Evolutionary conservation across 2,329 filamentous ascomycete genomes (phyloP).

Genomic region (Ceratocystis cacaofunesta): DNA sequence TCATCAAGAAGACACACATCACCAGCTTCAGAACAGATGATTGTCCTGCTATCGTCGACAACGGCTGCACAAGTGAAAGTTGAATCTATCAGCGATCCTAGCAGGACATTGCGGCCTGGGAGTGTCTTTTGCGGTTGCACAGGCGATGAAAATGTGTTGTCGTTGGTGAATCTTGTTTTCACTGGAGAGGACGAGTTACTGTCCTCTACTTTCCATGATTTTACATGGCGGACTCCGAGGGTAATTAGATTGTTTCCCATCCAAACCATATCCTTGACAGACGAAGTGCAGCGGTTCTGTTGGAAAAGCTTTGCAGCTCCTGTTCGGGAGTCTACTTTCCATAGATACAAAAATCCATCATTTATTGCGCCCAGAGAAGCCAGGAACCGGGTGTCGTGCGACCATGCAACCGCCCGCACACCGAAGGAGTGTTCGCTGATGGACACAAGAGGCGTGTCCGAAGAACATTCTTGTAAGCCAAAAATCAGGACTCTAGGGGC

Average conservation of each 20-base stretch:
- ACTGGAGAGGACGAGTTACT: constrained; percentile 41
- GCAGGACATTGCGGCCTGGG: constrained; percentile 70
- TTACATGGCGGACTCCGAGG: constrained; percentile 79
- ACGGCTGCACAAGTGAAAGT: constrained; percentile 67
- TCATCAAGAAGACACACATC: constrained; percentile 84
- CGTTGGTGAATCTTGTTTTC: constrained; percentile 39
- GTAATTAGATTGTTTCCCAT: constrained; percentile 73
- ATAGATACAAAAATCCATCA: constrained; percentile 87
- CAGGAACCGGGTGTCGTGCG: constrained; percentile 68
- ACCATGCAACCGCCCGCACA: constrained; percentile 79
- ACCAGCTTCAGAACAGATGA: constrained; percentile 76
- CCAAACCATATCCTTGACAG: constrained; percentile 78
- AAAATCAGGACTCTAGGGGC: constrained; percentile 84
- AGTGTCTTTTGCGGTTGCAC: constrained; percentile 44
- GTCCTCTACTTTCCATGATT: constrained; percentile 80
- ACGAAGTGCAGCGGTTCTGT: constrained; percentile 82
- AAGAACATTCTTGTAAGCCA: constrained; percentile 62
- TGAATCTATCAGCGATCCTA: constrained; percentile 67
- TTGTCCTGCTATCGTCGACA: constrained; percentile 57
- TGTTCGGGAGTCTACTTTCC: constrained; percentile 69
- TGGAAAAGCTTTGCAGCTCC: constrained; percentile 67
- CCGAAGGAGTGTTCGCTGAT: constrained; percentile 84
- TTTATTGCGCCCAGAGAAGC: constrained; percentile 80
- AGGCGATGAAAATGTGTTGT: constrained; percentile 21
- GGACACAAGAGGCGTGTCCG: constrained; percentile 68